Conservation (phyloP, 768 basidiomycete species). For the Dacryopinax spathularia region DNA sequence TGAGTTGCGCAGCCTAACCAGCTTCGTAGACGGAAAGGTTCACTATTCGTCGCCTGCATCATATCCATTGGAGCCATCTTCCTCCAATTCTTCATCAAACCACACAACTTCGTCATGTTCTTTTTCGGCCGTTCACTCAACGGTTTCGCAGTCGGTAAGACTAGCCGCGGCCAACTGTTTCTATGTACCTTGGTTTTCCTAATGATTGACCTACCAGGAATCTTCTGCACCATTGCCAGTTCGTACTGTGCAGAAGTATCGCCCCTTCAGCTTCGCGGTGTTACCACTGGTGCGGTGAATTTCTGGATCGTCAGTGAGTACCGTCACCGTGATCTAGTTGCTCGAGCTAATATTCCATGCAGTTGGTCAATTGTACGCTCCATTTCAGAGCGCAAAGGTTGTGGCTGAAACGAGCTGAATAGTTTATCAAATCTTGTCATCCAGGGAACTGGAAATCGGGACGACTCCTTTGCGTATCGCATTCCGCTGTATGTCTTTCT, state of each 20-base stretch:
- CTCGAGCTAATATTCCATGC: background rate
- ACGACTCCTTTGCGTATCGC: background rate
- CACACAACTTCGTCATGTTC: background rate
- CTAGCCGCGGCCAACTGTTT: too few relatives aligned
- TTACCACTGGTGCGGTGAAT: background rate
- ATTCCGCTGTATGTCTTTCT: background rate
- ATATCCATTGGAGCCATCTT: background rate
- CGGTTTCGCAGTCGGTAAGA: background rate
- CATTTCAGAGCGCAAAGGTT: background rate
- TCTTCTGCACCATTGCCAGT: background rate
- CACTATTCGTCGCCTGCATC: background rate
- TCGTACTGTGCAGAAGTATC: background rate
- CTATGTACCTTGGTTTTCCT: too few relatives aligned
- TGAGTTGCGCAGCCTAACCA: background rate
- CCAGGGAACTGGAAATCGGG: background rate
- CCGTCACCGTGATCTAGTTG: background rate
- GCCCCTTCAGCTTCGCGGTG: background rate
- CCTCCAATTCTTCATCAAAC: background rate
- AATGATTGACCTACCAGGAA: background rate
- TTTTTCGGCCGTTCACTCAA: background rate
- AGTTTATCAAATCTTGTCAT: background rate
- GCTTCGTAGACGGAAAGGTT: background rate
- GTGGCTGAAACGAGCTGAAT: background rate
- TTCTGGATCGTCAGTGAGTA: slow-evolving; percentile 1
- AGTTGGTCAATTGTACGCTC: slow-evolving; percentile 3